These are phyloP conservation scores for Curvularia sp. DNA, from an alignment of 2,329 filamentous ascomycete genomes.

Conservation along the genomic window DNA sequence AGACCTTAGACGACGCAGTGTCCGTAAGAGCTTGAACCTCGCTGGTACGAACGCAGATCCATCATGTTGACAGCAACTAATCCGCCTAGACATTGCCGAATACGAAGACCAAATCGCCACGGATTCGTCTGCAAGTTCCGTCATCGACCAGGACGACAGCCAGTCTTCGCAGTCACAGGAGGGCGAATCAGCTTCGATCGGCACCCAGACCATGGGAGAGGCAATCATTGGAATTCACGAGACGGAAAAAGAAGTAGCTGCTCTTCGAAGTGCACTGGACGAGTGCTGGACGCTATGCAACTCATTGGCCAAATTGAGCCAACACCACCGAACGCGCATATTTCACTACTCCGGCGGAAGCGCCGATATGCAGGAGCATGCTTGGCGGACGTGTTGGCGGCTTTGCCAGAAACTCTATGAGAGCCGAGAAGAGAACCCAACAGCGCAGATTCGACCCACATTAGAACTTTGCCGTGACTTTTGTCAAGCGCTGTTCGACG, in stretches of 20 bases:
- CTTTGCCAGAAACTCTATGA: slow-evolving; percentile 89
- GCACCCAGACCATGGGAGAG: slow-evolving; percentile 55
- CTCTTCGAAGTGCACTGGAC: slow-evolving; percentile 77
- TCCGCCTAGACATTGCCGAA: slow-evolving; percentile 56
- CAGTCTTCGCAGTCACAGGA: slow-evolving; percentile 44
- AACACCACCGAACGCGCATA: slow-evolving; percentile 79
- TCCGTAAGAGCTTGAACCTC: slow-evolving; percentile 74
- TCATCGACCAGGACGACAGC: slow-evolving; percentile 46
- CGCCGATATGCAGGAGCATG: slow-evolving; percentile 81
- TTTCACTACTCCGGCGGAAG: slow-evolving; percentile 74
- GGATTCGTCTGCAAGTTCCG: slow-evolving; percentile 41
- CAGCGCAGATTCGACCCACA: slow-evolving; percentile 74
- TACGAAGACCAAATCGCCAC: slow-evolving; percentile 48
- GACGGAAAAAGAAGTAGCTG: slow-evolving; percentile 68
- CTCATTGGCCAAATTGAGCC: slow-evolving; percentile 83
- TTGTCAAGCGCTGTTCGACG: slow-evolving; percentile 89
- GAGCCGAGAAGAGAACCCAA: slow-evolving; percentile 74
- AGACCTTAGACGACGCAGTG: slow-evolving; percentile 59
- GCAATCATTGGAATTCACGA: slow-evolving; percentile 65
- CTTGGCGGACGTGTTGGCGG: slow-evolving; percentile 94
- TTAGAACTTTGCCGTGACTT: slow-evolving; percentile 90
- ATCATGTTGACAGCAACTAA: slow-evolving; percentile 20
- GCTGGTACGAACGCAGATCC: slow-evolving; percentile 65
- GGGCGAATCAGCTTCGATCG: slow-evolving; percentile 31
- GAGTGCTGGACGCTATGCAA: slow-evolving; percentile 97